Evolutionary conservation across 2,329 filamentous ascomycete genomes (phyloP), one percentile per base, ranked within the genome.

Genomic region (Myriosclerotinia duriaeana): DNA sequence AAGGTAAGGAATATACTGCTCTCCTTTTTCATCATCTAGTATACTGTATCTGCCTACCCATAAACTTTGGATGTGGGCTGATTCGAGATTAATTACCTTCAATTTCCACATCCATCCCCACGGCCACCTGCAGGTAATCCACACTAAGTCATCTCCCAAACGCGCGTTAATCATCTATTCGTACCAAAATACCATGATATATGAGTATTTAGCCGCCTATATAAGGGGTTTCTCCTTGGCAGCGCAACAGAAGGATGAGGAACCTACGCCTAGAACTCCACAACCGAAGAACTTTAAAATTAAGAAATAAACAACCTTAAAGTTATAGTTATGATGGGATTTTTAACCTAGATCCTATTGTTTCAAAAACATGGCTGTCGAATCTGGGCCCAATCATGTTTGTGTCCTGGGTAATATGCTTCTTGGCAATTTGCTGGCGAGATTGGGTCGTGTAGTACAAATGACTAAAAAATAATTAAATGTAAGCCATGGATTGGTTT

Each of bases 81-180:
- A 48, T 60, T 60, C 30, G 42, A 48, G 12, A 59, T 36, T 59
- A 26, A 59, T 59, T 48, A 5, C 36, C 14, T 38, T 22, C 20
- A 48, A 22, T 26, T 2, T 55, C 36, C 22, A 30, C 14, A 26
- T 22, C 12, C 11, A 20, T 50, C 3, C 22, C 15, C 14, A 12
- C 22, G 46, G 5, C 5, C 26, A 26, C 26, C 26, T 26, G 26
- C 26, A 38, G 30, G 20, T 22, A n/a, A 1, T 5, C 42, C 3
- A 59, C 36, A 42, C 4, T 15, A 3, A 36, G 36, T 6, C 42
- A 36, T 26, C 26, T 36, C 22, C n/a, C 17, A 36, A 48, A 48
- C 42, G 42, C 56, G 56, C 56, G 42, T 34, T 15, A 60, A 48
- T n/a, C 11, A 48, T 59, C 48, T 17, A 44, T 46, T 58, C 26